Evolutionary conservation across 768 basidiomycete genomes (phyloP).

Genomic region (Lactarius evosmus): DNA sequence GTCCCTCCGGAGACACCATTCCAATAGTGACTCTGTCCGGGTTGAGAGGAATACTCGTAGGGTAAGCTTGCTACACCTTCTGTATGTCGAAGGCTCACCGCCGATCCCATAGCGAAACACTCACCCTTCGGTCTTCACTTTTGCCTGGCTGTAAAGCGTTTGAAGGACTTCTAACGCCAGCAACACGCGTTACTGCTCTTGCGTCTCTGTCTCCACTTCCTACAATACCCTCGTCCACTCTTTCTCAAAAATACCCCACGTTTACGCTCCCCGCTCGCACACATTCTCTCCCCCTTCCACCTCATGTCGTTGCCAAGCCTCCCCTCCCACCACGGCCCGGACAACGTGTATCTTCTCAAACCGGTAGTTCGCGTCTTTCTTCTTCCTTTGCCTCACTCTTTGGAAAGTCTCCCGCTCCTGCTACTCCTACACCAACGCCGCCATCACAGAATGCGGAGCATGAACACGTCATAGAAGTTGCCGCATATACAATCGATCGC

Average conservation of each 20-base stretch:
- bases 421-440: conserved; percentile 23
- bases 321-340: conserved; percentile 35
- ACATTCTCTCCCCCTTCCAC: conserved; percentile 36
- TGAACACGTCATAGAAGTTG: conserved; percentile 50
- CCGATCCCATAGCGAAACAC: conserved; percentile 33
- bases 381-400: conserved; percentile 29
- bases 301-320: conserved; percentile 29
- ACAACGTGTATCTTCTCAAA: conserved; percentile 26
- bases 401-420: conserved; percentile 22
- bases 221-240: conserved; percentile 30
- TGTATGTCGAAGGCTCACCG: conserved; percentile 1
- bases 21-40: conserved; percentile 80
- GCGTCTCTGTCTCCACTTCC: conserved; percentile 57
- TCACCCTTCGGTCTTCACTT: conserved; percentile 46
- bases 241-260: conserved; percentile 46
- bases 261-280: conserved; percentile 44
- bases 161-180: conserved; percentile 38
- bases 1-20: conserved; percentile 42
- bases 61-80: conserved; percentile 41
- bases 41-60: conserved; percentile 63
- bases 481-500: conserved; percentile 56
- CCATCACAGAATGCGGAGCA: conserved; percentile 26
- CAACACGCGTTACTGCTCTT: conserved; percentile 39
- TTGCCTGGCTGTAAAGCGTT: conserved; percentile 43
- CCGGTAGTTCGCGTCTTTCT: conserved; percentile 29